These are phyloP conservation scores for Trichoderma brevicompactum DNA, from an alignment of 2,329 filamentous ascomycete species.

Conservation along the genomic window DNA sequence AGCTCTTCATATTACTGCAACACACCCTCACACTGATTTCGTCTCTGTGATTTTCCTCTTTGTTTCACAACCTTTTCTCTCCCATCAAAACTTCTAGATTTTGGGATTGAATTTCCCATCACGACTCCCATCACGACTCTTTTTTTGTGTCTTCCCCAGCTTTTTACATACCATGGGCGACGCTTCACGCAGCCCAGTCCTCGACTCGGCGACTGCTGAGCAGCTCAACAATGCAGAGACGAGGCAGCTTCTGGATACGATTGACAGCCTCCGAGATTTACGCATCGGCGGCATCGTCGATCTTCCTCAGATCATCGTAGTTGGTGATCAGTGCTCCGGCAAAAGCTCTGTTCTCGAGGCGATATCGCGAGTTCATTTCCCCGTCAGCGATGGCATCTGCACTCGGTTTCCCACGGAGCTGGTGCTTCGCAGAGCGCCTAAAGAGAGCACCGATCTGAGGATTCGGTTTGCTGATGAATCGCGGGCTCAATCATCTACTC, in stretches of 20 bases:
- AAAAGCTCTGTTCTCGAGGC: slow-evolving; percentile 70
- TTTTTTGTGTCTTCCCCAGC: too few species aligned
- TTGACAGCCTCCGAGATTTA: slow-evolving; percentile 31
- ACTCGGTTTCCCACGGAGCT: slow-evolving; percentile 68
- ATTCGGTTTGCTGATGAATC: slow-evolving; percentile 41
- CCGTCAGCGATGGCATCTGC: slow-evolving; percentile 60
- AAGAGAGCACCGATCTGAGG: slow-evolving; percentile 42
- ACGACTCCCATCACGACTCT: too few species aligned
- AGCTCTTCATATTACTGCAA: too few species aligned
- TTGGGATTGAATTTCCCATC: too few species aligned
- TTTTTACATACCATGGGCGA: background rate
- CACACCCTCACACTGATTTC: too few species aligned
- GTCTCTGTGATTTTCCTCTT: too few species aligned
- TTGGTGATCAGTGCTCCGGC: slow-evolving; percentile 64
- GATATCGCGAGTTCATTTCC: slow-evolving; percentile 65
- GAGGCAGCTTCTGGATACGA: slow-evolving; percentile 30
- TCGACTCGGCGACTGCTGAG: background rate
- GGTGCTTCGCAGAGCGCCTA: slow-evolving; percentile 53
- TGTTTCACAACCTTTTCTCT: too few species aligned
- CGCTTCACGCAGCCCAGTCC: background rate
- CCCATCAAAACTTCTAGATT: too few species aligned
- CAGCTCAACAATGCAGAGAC: slow-evolving; percentile 9
- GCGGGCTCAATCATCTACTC: slow-evolving; percentile 25
- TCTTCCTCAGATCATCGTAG: slow-evolving; percentile 58
- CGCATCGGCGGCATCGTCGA: slow-evolving; percentile 39